Evolutionary conservation across 495 filamentous ascomycete species (phyloP).

Genomic region (Neurospora cerealis): DNA sequence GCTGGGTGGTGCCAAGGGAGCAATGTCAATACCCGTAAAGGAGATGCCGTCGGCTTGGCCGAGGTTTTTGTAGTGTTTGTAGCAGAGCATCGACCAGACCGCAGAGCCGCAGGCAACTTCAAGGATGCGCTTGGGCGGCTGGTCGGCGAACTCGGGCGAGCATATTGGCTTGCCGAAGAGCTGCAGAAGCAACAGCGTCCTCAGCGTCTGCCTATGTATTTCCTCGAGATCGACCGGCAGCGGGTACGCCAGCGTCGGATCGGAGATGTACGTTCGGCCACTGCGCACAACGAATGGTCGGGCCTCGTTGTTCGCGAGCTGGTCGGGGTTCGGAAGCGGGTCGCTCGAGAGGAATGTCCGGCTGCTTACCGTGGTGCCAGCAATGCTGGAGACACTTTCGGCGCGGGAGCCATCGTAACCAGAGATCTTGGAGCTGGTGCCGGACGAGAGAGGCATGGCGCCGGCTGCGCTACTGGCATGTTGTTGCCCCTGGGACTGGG

Average conservation of each 20-base stretch:
- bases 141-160: conserved; percentile 51
- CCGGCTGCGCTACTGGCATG: conserved; percentile 15
- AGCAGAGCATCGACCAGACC: conserved; percentile 81
- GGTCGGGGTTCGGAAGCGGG: conserved; percentile 12
- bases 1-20: conserved; percentile 51
- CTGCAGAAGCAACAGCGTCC: conserved; percentile 70
- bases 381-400: conserved; percentile 31
- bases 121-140: conserved; percentile 65
- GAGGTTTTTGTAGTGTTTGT: conserved; percentile 57
- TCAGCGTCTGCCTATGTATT: conserved; percentile 76
- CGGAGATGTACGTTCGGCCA: conserved; percentile 73
- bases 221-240: conserved; percentile 83
- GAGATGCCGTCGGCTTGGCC: conserved; percentile 47
- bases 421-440: conserved; percentile 13
- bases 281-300: conserved; percentile 62
- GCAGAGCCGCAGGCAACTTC: conserved; percentile 85
- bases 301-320: conserved; percentile 24
- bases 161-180: conserved; percentile 75
- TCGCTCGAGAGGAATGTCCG: conserved; percentile 28
- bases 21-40: conserved; percentile 80
- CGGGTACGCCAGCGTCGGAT: conserved; percentile 65
- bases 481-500: conserved; percentile 13
- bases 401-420: conserved; percentile 18
- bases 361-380: conserved; percentile 24
- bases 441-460: conserved; percentile 25